A percentile compares a stretch with the other conserved stretches of the same genome.
These are phyloP conservation scores for Tulasnella sp. DNA, from an alignment of 768 basidiomycete species.

Conservation along the genomic window DNA sequence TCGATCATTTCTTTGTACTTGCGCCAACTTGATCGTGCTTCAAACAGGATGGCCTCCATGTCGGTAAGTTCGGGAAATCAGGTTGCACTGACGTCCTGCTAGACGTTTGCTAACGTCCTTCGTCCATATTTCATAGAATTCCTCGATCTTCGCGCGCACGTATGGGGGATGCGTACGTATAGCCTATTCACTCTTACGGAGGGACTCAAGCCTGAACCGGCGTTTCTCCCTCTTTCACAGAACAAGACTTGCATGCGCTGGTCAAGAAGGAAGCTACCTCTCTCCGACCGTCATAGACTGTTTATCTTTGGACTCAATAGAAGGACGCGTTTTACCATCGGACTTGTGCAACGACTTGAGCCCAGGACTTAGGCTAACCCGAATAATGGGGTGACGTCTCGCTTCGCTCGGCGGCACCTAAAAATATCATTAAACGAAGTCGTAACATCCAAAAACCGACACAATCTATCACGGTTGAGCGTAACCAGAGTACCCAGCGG, in stretches of 20 bases:
- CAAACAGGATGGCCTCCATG: slow-evolving; percentile 51
- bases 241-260: slow-evolving; percentile 68
- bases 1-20: background rate
- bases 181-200: background rate
- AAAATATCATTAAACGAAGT: background rate
- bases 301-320: background rate
- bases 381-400: background rate
- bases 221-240: slow-evolving; percentile 29
- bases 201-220: background rate
- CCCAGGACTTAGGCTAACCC: too few species aligned
- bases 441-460: background rate
- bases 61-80: slow-evolving; percentile 38
- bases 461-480: background rate
- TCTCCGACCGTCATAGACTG: slow-evolving; percentile 37
- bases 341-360: too few species aligned
- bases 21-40: background rate
- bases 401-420: background rate
- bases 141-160: slow-evolving; percentile 65
- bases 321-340: background rate
- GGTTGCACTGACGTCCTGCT: background rate
- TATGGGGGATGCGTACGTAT: slow-evolving; percentile 78
- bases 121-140: slow-evolving; percentile 42
- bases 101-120: background rate
- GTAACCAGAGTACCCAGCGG: background rate
- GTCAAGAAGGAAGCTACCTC: slow-evolving; percentile 55